These are phyloP conservation scores for Lentinula guzmanii DNA, from an alignment of 768 basidiomycete species.

Conservation along the genomic window DNA sequence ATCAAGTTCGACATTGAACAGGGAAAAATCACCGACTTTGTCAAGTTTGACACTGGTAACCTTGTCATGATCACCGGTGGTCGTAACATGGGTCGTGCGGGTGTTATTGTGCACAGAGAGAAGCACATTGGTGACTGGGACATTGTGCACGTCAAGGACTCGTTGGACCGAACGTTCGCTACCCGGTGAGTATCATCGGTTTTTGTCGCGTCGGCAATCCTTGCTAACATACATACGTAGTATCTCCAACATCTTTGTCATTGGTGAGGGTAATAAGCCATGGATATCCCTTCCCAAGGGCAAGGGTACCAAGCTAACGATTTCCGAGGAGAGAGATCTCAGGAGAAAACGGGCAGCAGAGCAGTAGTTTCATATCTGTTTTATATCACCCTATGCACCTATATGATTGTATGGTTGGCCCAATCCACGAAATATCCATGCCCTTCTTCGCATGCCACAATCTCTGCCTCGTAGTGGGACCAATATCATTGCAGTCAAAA, in stretches of 20 bases:
- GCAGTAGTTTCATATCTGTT: slow-evolving; percentile 37
- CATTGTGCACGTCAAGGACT: slow-evolving; percentile 97
- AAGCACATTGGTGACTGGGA: slow-evolving; percentile 98
- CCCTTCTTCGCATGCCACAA: not conserved
- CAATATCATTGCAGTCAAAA: too few relatives aligned
- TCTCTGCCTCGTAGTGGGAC: too few relatives aligned
- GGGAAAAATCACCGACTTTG: slow-evolving; percentile 86
- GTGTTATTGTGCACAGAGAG: slow-evolving; percentile 94
- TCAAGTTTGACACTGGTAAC: slow-evolving; percentile 97
- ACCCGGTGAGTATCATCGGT: slow-evolving; percentile 68
- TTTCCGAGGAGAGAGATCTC: slow-evolving; percentile 92
- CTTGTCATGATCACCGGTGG: slow-evolving; percentile 97
- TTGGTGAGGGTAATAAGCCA: slow-evolving; percentile 92
- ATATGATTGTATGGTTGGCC: slow-evolving; percentile 8
- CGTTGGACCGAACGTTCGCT: slow-evolving; percentile 92
- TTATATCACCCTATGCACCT: not conserved
- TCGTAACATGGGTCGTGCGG: slow-evolving; percentile 98
- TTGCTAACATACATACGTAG: slow-evolving; percentile 29
- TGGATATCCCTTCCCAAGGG: slow-evolving; percentile 97
- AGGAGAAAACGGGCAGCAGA: slow-evolving; percentile 79
- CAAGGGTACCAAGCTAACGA: slow-evolving; percentile 96
- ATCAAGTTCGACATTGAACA: slow-evolving; percentile 96
- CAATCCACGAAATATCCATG: not conserved
- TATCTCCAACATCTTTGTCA: slow-evolving; percentile 96
- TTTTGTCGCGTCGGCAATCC: not conserved